These are phyloP conservation scores for Trichoderma atrobrunneum DNA, from an alignment of 2,329 filamentous ascomycete genomes.

Conservation along the genomic window DNA sequence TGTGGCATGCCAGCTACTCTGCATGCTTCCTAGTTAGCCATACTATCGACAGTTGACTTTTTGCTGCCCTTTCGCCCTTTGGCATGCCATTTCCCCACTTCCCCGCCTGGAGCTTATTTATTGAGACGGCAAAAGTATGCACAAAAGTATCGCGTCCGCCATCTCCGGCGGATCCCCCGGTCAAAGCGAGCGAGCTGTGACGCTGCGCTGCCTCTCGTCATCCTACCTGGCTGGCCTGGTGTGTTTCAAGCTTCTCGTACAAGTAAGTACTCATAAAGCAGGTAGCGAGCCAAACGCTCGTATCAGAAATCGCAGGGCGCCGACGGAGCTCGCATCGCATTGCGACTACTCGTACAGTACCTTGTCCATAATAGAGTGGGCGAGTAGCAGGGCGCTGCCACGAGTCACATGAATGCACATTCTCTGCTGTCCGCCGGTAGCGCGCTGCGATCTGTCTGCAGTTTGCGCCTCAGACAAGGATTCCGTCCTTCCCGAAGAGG, in stretches of 20 bases:
- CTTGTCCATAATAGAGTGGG: not conserved
- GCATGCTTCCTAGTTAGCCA: not conserved
- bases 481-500: constrained; percentile 18
- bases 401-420: constrained; percentile 12
- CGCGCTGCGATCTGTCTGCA: constrained; percentile 9
- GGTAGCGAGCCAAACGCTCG: not conserved
- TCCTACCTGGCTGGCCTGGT: not conserved
- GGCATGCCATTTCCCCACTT: not conserved
- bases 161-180: not conserved
- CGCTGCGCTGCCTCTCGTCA: not conserved
- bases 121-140: not conserved
- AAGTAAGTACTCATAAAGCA: not conserved
- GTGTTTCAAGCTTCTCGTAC: not conserved
- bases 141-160: not conserved
- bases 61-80: not conserved
- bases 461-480: constrained; percentile 8
- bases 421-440: constrained; percentile 11
- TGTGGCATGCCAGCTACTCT: not conserved
- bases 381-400: not conserved
- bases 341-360: not conserved
- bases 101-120: not conserved
- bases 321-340: not conserved
- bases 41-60: not conserved
- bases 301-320: not conserved
- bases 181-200: not conserved